Conservation (phyloP, 225 moss, liverwort and hornwort species). For the Pseudisothecium myosuroides region DNA sequence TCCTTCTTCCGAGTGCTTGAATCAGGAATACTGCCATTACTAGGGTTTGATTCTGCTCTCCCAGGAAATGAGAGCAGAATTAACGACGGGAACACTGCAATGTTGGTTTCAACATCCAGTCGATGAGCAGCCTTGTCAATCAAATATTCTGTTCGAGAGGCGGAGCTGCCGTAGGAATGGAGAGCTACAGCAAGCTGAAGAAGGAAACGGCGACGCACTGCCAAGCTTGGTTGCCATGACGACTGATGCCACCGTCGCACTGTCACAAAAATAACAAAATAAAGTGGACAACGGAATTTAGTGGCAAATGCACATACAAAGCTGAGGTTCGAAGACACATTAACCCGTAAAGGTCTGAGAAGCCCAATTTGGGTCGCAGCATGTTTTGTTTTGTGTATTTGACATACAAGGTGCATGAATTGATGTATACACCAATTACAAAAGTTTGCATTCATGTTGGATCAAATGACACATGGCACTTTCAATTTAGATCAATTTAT, state of each 20-base stretch:
- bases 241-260: conserved; percentile 10
- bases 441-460: neutral
- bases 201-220: conserved; percentile 63
- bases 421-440: neutral
- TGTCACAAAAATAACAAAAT: neutral
- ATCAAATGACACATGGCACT: neutral
- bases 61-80: conserved; percentile 68
- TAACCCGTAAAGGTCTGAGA: neutral
- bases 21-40: neutral
- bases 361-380: neutral
- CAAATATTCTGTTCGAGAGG: conserved; percentile 73
- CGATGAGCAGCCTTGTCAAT: conserved; percentile 68
- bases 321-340: neutral
- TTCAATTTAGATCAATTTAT: neutral
- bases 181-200: conserved; percentile 75
- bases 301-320: neutral
- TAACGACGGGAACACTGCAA: conserved; percentile 80
- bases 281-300: neutral
- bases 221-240: conserved; percentile 10
- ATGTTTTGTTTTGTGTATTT: neutral
- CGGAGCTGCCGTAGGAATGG: conserved; percentile 76
- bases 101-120: conserved; percentile 58
- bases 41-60: neutral
- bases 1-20: conserved; percentile 3
- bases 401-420: neutral